A percentile compares a stretch with the other conserved stretches of the same genome.
These are phyloP conservation scores for Candolleomyces efflorescens DNA, from an alignment of 768 basidiomycete genomes.

Conservation along the genomic window DNA sequence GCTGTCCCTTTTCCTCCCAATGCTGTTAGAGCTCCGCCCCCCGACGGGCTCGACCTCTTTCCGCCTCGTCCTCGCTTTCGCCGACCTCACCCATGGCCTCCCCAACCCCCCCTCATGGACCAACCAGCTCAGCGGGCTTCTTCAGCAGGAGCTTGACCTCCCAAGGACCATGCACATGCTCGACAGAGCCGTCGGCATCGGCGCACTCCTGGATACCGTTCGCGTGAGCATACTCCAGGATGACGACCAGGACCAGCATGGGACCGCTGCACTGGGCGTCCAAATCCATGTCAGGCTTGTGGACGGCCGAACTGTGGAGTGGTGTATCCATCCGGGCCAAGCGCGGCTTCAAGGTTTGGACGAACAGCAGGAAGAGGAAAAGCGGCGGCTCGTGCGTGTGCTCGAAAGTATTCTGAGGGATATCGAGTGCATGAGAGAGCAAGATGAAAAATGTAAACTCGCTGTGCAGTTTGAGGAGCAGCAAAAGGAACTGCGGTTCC, in stretches of 20 bases:
- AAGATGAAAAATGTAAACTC: slow-evolving; percentile 6
- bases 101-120: slow-evolving; percentile 3
- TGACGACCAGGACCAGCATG: background rate
- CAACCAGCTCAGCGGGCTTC: background rate
- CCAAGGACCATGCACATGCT: slow-evolving; percentile 6
- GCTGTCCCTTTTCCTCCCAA: background rate
- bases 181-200: slow-evolving; percentile 8
- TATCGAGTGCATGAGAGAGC: background rate
- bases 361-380: background rate
- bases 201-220: slow-evolving; percentile 3
- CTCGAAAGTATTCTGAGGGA: slow-evolving; percentile 5
- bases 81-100: slow-evolving; percentile 4
- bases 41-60: slow-evolving; percentile 4
- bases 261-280: background rate
- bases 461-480: slow-evolving; percentile 5
- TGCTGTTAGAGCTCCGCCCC: slow-evolving; percentile 7
- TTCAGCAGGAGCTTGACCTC: slow-evolving; percentile 6
- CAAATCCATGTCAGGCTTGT: slow-evolving; percentile 1
- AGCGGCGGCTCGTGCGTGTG: background rate
- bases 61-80: slow-evolving; percentile 4
- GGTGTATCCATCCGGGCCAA: slow-evolving; percentile 1
- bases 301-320: slow-evolving; percentile 3
- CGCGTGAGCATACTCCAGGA: slow-evolving; percentile 1
- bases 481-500: background rate
- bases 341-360: background rate